Base-by-base conservation (phyloP, 164 flowering plant species). In the Buxus sempervirens region DNA sequence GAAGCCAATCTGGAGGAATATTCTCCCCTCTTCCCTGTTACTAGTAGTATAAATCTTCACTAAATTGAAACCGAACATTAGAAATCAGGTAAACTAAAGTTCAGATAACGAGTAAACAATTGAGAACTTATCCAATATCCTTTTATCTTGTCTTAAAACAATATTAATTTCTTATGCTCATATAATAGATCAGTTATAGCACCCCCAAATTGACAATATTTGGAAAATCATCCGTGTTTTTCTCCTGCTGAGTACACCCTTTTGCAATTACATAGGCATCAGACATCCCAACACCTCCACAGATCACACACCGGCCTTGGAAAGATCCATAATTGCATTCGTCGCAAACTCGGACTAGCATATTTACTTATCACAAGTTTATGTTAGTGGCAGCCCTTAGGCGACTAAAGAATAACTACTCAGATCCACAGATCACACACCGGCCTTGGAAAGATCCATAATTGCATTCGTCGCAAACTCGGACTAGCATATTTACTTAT, bases 191-290 rank as follows among this genome's bases (percentile, higher is more conserved):
- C 93, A 6, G 97, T 85, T 68, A 90, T 90, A 20, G 97, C 96
- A 77, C 96, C 87, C n/a, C 97, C 51, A 88, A 70, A 75, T 90
- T 90, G 73, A 91, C 90, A 63, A 90, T 92, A 70, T 92, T 88
- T 0, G 94, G 93, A 67, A 94, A 92, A 26, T 92, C 94, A 75
- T 90, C 94, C 26, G 92, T 72, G 68, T 88, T 96, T 59, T 92
- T 88, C 82, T 92, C 94, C 79, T 85, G 93, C 72, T 92, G 96
- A 8, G 96, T 90, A 57, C 97, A 92, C 77, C 88, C 96, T 62
- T n/a, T n/a, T n/a, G n/a, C n/a, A n/a, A n/a, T 90, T 90, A 84
- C 97, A 88, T 91, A 90, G 15, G 96, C 91, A 80, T 90, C 97
- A 21, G 97, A 91, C 19, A 91, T 88, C 42, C 91, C 97, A 38